Conservation (phyloP, 306 rosid species). For the Rosa rugosa region DNA sequence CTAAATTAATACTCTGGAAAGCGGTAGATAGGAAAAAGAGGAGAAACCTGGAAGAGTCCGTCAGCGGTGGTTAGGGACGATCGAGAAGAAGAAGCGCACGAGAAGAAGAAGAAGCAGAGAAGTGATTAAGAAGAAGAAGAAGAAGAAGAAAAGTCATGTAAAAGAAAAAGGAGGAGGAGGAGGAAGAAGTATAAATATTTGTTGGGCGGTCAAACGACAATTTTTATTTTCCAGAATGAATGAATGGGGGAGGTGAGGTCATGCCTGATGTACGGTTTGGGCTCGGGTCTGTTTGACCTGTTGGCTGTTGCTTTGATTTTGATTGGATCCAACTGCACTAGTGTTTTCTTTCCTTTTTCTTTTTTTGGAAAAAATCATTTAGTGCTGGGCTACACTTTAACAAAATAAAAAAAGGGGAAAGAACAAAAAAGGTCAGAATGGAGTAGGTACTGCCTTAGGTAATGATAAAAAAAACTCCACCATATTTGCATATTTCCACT, state of each 20-base stretch:
- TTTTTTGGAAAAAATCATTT: too few species aligned
- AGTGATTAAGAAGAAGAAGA: not conserved
- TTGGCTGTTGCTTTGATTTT: too few species aligned
- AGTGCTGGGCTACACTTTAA: too few species aligned
- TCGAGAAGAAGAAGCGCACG: not conserved
- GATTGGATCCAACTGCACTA: too few species aligned
- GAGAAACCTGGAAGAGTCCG: not conserved
- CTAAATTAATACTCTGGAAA: not conserved
- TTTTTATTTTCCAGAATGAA: not conserved
- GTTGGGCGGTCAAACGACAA: not conserved
- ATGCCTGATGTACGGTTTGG: not conserved
- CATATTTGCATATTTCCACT: too few species aligned
- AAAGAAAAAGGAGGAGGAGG: not conserved
- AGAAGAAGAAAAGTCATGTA: not conserved
- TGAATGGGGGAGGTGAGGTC: not conserved
- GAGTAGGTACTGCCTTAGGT: too few species aligned
- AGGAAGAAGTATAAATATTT: not conserved
- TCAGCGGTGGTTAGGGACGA: not conserved
- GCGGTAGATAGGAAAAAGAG: not conserved
- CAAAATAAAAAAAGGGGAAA: too few species aligned
- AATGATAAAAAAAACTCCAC: too few species aligned
- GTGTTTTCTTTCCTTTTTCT: too few species aligned
- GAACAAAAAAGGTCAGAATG: too few species aligned
- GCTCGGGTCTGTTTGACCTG: not conserved
- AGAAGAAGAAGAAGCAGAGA: not conserved